Percentiles rank a stretch among this genome's conserved stretches.
These are phyloP conservation scores for Nyssa sinensis DNA, from an alignment of 148 eudicot species.

Conservation along the genomic window DNA sequence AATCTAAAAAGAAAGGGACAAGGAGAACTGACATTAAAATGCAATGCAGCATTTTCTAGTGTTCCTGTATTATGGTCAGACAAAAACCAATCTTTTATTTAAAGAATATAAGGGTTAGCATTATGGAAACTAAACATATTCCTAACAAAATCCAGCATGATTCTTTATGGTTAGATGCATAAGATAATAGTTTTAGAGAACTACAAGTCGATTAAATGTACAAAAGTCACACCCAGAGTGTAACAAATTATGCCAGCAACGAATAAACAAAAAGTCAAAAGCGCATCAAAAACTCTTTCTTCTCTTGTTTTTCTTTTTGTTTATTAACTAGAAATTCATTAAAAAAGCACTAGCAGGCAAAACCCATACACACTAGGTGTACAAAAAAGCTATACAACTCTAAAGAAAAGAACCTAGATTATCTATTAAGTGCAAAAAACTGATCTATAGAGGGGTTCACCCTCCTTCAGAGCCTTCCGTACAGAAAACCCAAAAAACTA, in stretches of 20 bases:
- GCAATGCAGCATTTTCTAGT: background rate
- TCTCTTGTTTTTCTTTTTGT: too few species aligned
- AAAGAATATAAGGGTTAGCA: too few species aligned
- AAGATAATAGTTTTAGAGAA: background rate
- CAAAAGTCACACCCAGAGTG: background rate
- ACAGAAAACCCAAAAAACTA: too few species aligned
- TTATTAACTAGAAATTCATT: too few species aligned
- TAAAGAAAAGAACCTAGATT: too few species aligned
- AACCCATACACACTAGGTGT: too few species aligned
- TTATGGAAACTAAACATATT: background rate
- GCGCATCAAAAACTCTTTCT: background rate
- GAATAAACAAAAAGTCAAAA: background rate
- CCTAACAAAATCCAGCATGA: background rate
- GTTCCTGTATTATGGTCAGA: background rate
- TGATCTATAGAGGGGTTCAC: too few species aligned
- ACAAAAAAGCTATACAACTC: too few species aligned
- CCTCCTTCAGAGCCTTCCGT: too few species aligned
- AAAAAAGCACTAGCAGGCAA: too few species aligned
- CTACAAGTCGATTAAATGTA: background rate
- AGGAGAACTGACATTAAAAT: slow-evolving; percentile 14
- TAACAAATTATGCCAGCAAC: background rate
- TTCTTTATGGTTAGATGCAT: background rate
- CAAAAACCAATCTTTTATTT: too few species aligned
- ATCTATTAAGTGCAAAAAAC: too few species aligned
- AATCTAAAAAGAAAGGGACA: slow-evolving; percentile 50